phyloP scores from a whole-genome alignment of 495 filamentous ascomycete species.

The Hypomontagnella submonticulosa region DNA sequence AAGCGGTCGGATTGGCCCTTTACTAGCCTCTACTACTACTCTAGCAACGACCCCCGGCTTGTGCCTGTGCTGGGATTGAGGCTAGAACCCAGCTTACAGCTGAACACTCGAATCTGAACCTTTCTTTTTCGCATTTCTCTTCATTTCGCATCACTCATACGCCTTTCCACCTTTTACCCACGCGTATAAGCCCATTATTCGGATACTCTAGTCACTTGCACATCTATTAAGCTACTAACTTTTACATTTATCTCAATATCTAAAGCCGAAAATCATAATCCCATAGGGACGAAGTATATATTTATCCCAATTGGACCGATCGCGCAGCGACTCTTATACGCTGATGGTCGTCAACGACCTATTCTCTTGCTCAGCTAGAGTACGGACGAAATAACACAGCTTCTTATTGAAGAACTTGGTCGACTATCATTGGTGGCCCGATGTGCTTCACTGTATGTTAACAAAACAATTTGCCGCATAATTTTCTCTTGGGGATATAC shows the following conservation, averaged over 20 bases:
- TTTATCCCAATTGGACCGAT: slow-evolving; percentile 9
- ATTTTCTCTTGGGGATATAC: background rate
- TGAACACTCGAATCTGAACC: slow-evolving; percentile 30
- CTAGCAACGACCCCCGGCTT: slow-evolving; percentile 17
- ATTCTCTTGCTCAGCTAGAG: slow-evolving; percentile 24
- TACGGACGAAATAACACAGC: slow-evolving; percentile 14
- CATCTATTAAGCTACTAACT: background rate
- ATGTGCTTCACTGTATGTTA: slow-evolving; percentile 40
- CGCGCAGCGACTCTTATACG: slow-evolving; percentile 7
- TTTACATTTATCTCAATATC: background rate
- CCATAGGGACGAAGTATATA: background rate
- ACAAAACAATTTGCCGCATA: slow-evolving; percentile 2
- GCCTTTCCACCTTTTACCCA: slow-evolving; percentile 9
- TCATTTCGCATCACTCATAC: slow-evolving; percentile 36
- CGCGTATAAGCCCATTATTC: slow-evolving; percentile 1
- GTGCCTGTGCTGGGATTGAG: slow-evolving; percentile 37
- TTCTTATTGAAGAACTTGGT: background rate
- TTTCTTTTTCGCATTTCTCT: slow-evolving; percentile 36
- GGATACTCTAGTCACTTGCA: slow-evolving; percentile 11
- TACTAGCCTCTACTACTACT: slow-evolving; percentile 27
- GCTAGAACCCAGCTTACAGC: slow-evolving; percentile 37
- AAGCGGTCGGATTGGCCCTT: slow-evolving; percentile 38
- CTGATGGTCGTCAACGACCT: slow-evolving; percentile 28
- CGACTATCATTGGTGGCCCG: background rate
- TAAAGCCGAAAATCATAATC: slow-evolving; percentile 12